A percentile compares a stretch with the other conserved stretches of the same genome.
Conservation (phyloP, 2,329 filamentous ascomycete species). For the Penicillium thymicola region DNA sequence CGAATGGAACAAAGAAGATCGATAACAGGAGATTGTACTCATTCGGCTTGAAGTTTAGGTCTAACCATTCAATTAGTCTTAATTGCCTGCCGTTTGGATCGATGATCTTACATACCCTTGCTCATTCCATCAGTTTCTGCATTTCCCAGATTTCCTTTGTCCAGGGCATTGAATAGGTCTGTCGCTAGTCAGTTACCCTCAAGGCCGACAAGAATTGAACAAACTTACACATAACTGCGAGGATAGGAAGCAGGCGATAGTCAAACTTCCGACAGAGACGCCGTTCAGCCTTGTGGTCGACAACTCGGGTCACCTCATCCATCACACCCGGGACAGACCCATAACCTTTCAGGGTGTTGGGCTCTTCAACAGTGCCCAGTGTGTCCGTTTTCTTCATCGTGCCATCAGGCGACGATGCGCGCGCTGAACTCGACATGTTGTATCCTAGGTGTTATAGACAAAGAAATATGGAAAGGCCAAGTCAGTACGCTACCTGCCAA, state of each 20-base stretch:
- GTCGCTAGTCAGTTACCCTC: constrained; percentile 1
- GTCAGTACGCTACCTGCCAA: neutral
- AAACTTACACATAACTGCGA: constrained; percentile 55
- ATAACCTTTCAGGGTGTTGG: constrained; percentile 19
- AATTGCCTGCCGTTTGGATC: neutral
- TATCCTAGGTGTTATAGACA: neutral
- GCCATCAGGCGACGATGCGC: constrained; percentile 14
- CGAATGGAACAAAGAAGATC: constrained; percentile 74
- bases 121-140: constrained; percentile 55
- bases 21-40: constrained; percentile 68
- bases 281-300: constrained; percentile 48
- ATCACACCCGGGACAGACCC: constrained; percentile 19
- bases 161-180: constrained; percentile 56
- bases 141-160: constrained; percentile 54
- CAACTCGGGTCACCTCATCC: constrained; percentile 31
- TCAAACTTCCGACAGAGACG: constrained; percentile 55
- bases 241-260: constrained; percentile 51
- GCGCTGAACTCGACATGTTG: constrained; percentile 4
- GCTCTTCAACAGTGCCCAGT: constrained; percentile 14
- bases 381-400: constrained; percentile 14
- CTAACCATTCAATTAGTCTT: constrained; percentile 19
- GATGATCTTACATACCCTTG: constrained; percentile 25
- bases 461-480: neutral
- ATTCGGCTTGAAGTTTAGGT: constrained; percentile 56
- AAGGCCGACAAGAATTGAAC: neutral